A percentile compares a stretch with the other conserved stretches of the same genome.
These are phyloP conservation scores for Speleostelium caveatum DNA, from an alignment of 78 protist species.

Conservation along the genomic window DNA sequence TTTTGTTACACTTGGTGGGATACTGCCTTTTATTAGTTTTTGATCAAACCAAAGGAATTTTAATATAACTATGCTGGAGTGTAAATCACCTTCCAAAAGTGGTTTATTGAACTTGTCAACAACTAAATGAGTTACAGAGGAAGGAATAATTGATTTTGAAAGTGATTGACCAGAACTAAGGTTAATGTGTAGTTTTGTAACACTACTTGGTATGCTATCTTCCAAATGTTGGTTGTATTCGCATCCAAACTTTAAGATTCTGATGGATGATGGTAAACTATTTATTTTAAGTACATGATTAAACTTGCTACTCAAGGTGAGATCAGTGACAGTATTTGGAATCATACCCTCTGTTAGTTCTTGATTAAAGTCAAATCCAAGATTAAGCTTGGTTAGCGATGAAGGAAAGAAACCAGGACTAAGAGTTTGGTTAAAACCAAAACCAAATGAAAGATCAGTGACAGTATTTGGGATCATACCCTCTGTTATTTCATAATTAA, in stretches of 20 bases:
- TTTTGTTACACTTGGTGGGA: conserved; percentile 23
- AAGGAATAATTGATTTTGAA: conserved; percentile 16
- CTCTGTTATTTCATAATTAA: neutral
- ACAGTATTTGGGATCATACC: neutral
- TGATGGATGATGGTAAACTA: neutral
- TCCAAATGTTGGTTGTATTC: no score
- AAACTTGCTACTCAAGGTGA: neutral
- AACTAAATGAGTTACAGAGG: conserved; percentile 2
- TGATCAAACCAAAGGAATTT: neutral
- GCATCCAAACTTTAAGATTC: neutral
- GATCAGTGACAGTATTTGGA: neutral
- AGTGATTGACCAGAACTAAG: neutral
- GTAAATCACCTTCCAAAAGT: neutral
- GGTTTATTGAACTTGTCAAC: neutral
- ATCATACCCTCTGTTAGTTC: neutral
- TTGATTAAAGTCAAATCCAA: neutral
- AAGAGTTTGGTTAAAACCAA: no score
- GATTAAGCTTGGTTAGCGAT: no score
- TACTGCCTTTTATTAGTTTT: conserved; percentile 1
- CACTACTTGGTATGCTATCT: no score
- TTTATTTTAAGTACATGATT: neutral
- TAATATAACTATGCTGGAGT: neutral
- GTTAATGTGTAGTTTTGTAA: neutral
- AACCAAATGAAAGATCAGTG: no score
- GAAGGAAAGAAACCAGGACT: no score